These are phyloP conservation scores for Penicillium janthinellum DNA, from an alignment of 2,329 filamentous ascomycete genomes.

Conservation along the genomic window DNA sequence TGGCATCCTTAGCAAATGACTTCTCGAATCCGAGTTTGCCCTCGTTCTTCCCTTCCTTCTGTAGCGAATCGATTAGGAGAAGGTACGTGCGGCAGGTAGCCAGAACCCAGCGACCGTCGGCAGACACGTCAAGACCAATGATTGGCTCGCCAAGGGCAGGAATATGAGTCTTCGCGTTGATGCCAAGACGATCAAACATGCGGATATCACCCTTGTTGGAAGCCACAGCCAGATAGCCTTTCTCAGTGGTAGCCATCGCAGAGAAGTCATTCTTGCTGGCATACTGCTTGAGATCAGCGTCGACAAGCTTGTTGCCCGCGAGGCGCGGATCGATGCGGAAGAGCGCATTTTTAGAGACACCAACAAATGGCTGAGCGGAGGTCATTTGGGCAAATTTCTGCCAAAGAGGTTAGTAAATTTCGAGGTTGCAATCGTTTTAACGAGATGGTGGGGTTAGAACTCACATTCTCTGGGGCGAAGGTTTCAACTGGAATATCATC, in stretches of 20 bases:
- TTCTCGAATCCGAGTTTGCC: constrained; percentile 98
- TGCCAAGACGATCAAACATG: constrained; percentile 91
- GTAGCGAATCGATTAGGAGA: constrained; percentile 85
- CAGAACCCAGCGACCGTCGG: constrained; percentile 92
- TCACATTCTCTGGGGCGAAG: constrained; percentile 83
- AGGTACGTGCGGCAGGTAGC: constrained; percentile 94
- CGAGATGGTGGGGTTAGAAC: constrained; percentile 23
- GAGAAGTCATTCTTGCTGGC: constrained; percentile 97
- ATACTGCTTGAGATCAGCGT: constrained; percentile 92
- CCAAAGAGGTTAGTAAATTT: constrained; percentile 30
- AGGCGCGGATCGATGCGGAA: constrained; percentile 93
- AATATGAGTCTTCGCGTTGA: constrained; percentile 96
- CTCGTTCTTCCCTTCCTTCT: constrained; percentile 92
- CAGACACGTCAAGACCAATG: constrained; percentile 90
- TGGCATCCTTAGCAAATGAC: constrained; percentile 85
- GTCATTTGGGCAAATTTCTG: constrained; percentile 98
- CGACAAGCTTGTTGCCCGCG: constrained; percentile 87
- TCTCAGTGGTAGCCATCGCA: constrained; percentile 88
- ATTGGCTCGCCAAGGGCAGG: constrained; percentile 94
- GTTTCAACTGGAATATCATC: constrained; percentile 91
- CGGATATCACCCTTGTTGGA: constrained; percentile 98
- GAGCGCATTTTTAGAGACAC: constrained; percentile 87
- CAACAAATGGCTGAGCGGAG: constrained; percentile 89
- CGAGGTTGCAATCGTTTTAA: background rate
- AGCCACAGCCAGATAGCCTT: constrained; percentile 94